phyloP scores from a whole-genome alignment of 2,329 filamentous ascomycete genomes.

The Fusarium sp. region DNA sequence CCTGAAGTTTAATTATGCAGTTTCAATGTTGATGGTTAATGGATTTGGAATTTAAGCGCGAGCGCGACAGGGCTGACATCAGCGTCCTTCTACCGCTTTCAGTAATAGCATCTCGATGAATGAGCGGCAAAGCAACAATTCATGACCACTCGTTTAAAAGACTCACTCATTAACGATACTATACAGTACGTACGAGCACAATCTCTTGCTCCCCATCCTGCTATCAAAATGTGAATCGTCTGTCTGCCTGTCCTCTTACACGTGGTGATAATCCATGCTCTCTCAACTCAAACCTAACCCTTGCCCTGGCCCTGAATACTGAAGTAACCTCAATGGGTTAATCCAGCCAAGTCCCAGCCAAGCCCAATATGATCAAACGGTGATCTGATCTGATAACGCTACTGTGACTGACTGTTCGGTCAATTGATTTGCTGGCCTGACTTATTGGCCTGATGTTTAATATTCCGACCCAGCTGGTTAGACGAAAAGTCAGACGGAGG shows the following conservation, averaged over 20 bases:
- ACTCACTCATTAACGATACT: not conserved
- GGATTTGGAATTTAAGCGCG: slow-evolving; percentile 22
- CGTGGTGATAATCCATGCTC: slow-evolving; percentile 37
- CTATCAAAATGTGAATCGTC: slow-evolving; percentile 1
- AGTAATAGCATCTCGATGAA: slow-evolving; percentile 5
- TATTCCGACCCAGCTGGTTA: slow-evolving; percentile 7
- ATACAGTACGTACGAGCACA: not conserved
- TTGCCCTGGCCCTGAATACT: slow-evolving; percentile 33
- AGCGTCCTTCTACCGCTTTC: slow-evolving; percentile 1
- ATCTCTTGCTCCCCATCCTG: slow-evolving; percentile 5
- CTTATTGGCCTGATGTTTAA: slow-evolving; percentile 24
- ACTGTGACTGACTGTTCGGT: slow-evolving; percentile 2
- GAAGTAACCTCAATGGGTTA: slow-evolving; percentile 23
- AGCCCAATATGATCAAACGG: slow-evolving; percentile 30
- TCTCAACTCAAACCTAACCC: slow-evolving; percentile 19
- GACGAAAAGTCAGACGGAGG: slow-evolving; percentile 7
- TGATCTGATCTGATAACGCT: slow-evolving; percentile 41
- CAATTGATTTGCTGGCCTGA: slow-evolving; percentile 11
- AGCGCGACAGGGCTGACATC: slow-evolving; percentile 25
- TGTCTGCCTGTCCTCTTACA: slow-evolving; percentile 23
- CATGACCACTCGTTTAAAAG: slow-evolving; percentile 10
- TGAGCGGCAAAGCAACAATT: not conserved
- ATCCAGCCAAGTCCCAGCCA: slow-evolving; percentile 5
- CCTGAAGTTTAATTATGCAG: slow-evolving; percentile 24
- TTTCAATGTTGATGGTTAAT: not conserved